Evolutionary conservation across 805 yeast genomes (phyloP).

Genomic region (Saccharomycopsis fodiens): DNA sequence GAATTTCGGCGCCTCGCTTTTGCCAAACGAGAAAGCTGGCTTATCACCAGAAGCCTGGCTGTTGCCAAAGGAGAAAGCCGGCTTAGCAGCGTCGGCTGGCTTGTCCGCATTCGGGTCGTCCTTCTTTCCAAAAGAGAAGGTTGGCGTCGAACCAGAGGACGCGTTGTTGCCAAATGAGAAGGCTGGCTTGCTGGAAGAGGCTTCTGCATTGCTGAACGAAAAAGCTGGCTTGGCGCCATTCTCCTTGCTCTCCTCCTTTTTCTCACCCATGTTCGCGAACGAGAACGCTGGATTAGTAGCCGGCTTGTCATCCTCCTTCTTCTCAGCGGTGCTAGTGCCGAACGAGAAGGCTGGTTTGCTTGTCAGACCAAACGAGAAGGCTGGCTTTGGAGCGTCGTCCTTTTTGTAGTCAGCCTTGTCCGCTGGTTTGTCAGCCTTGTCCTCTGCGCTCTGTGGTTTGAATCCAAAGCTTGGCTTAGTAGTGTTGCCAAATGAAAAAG

Average conservation of each 20-base stretch:
- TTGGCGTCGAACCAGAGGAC: no score
- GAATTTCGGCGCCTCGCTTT: not conserved
- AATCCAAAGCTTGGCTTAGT: not conserved
- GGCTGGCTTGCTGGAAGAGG: conserved; percentile 7
- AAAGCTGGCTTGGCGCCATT: conserved; percentile 12
- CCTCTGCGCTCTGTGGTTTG: not conserved
- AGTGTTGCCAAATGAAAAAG: conserved; percentile 5
- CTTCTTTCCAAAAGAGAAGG: no score
- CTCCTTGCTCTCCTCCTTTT: no score
- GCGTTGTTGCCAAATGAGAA: conserved; percentile 21
- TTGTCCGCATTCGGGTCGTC: conserved; percentile 6
- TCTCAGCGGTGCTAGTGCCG: conserved; percentile 1
- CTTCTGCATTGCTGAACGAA: conserved; percentile 15
- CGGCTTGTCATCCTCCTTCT: conserved; percentile 1
- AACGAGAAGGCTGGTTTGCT: conserved; percentile 8
- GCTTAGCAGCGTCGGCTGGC: conserved; percentile 9
- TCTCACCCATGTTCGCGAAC: no score
- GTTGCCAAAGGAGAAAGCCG: conserved; percentile 12
- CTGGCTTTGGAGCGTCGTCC: no score
- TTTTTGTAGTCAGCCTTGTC: no score
- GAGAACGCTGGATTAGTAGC: no score
- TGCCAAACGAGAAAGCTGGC: not conserved
- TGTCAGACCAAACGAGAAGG: conserved; percentile 18
- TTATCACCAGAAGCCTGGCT: not conserved
- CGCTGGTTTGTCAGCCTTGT: not conserved